Base-by-base conservation (phyloP, 495 filamentous ascomycete genomes). In the Lasiosphaeria ovina region DNA sequence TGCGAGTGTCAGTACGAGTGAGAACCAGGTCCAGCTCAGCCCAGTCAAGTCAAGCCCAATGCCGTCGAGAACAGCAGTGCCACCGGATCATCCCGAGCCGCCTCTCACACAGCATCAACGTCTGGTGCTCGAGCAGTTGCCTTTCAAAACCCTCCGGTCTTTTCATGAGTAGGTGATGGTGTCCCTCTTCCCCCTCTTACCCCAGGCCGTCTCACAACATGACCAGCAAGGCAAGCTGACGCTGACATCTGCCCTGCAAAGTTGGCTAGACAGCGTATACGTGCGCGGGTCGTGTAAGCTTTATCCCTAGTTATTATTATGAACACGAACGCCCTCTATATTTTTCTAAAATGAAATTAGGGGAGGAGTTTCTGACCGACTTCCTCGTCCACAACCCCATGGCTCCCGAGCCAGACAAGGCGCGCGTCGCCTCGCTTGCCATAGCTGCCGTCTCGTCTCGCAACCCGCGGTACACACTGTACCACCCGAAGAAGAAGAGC, bases 81-180 rank as follows among this genome's bases (percentile, higher is more conserved):
- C 51, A 38, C 49, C 10, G 40, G 10, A 44, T 38, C 33, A 51
- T 50, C 32, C 3, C 57, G 0, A 32, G 36, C 3, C 52, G 50
- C 49, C 33, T 67, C 24, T 61, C 65, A 31, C 55, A 6, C 69
- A 72, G 58, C 68, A 72, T 42, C 66, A 72, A 56, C 70, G 70
- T n/a, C 64, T 73, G 3, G 62, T 73, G 51, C 64, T 73, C 51
- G 68, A 71, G 62, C 65, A 69, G 32, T 62, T 71, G n/a, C 68
- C 68, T n/a, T 64, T 69, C 58, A 66, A 71, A 16, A 65, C 65
- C 16, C 16, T n/a, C 14, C 16, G 38, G 16, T 61, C 68, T 57
- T 71, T 73, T 56, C 66, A 68, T 14, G 68, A 69, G 67, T 66
- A 60, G 8, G 61, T 49, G 1, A 14, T 35, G 16, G 7, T 8